Evolutionary conservation across 169 alveolate species (phyloP).

Genomic region (Cryptosporidium sp.): DNA sequence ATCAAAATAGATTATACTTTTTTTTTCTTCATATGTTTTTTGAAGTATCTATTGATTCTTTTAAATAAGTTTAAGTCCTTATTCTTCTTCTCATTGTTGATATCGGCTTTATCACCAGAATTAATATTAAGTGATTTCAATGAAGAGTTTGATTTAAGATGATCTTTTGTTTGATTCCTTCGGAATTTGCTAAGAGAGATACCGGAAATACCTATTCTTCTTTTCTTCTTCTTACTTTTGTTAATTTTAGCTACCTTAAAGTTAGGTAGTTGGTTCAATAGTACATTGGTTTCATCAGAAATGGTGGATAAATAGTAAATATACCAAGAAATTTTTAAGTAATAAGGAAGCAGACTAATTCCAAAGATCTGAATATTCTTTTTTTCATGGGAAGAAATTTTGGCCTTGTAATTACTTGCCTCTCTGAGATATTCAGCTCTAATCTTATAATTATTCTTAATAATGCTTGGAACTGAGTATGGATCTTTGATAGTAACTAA

Average conservation of each 20-base stretch:
- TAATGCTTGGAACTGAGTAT: constrained; percentile 27
- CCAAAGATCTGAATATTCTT: constrained; percentile 14
- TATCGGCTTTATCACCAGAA: neutral
- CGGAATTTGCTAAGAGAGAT: neutral
- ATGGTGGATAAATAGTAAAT: neutral
- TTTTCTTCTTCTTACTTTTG: neutral
- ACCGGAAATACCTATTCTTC: neutral
- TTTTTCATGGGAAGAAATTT: neutral
- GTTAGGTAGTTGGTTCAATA: constrained; percentile 36
- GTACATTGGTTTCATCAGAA: constrained; percentile 5
- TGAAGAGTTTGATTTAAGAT: neutral
- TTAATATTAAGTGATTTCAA: neutral
- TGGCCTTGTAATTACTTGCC: neutral
- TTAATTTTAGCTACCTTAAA: neutral
- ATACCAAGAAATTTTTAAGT: constrained; percentile 43
- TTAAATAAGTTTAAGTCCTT: neutral
- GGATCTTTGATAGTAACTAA: constrained; percentile 28
- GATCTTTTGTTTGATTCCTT: neutral
- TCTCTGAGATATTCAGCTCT: constrained; percentile 26
- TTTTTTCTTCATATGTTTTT: neutral
- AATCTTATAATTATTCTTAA: constrained; percentile 18
- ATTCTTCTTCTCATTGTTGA: neutral
- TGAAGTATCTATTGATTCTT: neutral
- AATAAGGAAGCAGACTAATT: constrained; percentile 5
- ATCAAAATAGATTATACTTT: neutral